Evolutionary conservation across 306 rosid genomes (phyloP).

Genomic region (Casuarina cunninghamiana): DNA sequence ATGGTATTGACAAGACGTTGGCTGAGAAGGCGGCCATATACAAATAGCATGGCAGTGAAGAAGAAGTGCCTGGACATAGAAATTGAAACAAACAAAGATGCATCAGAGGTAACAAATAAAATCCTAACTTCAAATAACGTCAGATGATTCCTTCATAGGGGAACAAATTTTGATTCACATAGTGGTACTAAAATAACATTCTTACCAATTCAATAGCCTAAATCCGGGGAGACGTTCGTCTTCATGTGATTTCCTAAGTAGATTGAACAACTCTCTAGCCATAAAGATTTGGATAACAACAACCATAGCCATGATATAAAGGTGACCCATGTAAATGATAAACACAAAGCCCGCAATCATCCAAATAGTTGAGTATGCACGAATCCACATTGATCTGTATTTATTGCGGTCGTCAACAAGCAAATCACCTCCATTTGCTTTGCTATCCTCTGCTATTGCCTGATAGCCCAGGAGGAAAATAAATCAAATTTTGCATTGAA

Average conservation of each 20-base stretch:
- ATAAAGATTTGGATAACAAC: slow-evolving; percentile 95
- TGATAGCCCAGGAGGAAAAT: slow-evolving; percentile 35
- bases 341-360: slow-evolving; percentile 95
- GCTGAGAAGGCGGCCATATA: slow-evolving; percentile 93
- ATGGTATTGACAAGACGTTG: slow-evolving; percentile 88
- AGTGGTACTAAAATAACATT: slow-evolving; percentile 22
- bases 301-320: slow-evolving; percentile 86
- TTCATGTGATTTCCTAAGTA: slow-evolving; percentile 85
- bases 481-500: slow-evolving; percentile 4
- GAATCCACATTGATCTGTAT: slow-evolving; percentile 84
- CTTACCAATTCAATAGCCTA: slow-evolving; percentile 88
- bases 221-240: slow-evolving; percentile 94
- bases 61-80: slow-evolving; percentile 82
- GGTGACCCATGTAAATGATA: slow-evolving; percentile 86
- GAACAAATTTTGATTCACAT: slow-evolving; percentile 14
- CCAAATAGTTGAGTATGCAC: slow-evolving; percentile 87
- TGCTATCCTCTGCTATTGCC: slow-evolving; percentile 63
- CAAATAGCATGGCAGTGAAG: slow-evolving; percentile 97
- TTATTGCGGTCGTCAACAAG: slow-evolving; percentile 85
- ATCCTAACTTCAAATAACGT: slow-evolving; percentile 1
- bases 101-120: slow-evolving; percentile 14
- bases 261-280: slow-evolving; percentile 92
- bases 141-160: slow-evolving; percentile 11
- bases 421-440: slow-evolving; percentile 63
- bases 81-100: slow-evolving; percentile 15